phyloP scores from a whole-genome alignment of 495 filamentous ascomycete genomes.

The Tuber borchii region DNA sequence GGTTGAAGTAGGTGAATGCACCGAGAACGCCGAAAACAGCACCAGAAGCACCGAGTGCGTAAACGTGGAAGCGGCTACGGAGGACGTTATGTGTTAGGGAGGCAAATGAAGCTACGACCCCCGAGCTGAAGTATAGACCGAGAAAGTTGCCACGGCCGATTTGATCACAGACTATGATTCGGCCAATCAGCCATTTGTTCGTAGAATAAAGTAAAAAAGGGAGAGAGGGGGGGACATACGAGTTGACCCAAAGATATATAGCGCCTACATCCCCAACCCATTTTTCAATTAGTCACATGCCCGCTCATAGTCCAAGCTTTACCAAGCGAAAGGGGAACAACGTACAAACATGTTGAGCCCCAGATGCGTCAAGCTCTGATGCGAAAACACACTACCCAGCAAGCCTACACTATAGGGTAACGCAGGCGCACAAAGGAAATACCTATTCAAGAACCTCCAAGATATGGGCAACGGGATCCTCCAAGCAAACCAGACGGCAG shows the following conservation, averaged over 20 bases:
- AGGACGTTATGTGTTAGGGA: slow-evolving; percentile 58
- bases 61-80: slow-evolving; percentile 47
- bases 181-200: background rate
- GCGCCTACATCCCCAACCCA: slow-evolving; percentile 12
- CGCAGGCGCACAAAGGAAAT: slow-evolving; percentile 65
- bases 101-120: slow-evolving; percentile 58
- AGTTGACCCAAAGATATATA: slow-evolving; percentile 55
- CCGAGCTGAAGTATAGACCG: slow-evolving; percentile 64
- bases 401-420: slow-evolving; percentile 60
- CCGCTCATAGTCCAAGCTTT: background rate
- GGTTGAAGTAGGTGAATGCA: slow-evolving; percentile 63
- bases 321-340: background rate
- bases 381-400: slow-evolving; percentile 70
- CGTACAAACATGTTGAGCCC: slow-evolving; percentile 59
- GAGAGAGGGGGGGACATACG: slow-evolving; percentile 43
- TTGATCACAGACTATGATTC: slow-evolving; percentile 65
- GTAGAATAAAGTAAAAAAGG: background rate
- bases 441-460: slow-evolving; percentile 69
- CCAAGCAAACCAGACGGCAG: slow-evolving; percentile 59
- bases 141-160: slow-evolving; percentile 81
- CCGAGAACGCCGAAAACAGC: slow-evolving; percentile 62
- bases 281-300: background rate
- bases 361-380: slow-evolving; percentile 63
- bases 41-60: slow-evolving; percentile 67
- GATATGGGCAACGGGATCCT: slow-evolving; percentile 53